These are phyloP conservation scores for Saprolegnia diclina DNA, from an alignment of 352 stramenopile genomes.

Conservation along the genomic window DNA sequence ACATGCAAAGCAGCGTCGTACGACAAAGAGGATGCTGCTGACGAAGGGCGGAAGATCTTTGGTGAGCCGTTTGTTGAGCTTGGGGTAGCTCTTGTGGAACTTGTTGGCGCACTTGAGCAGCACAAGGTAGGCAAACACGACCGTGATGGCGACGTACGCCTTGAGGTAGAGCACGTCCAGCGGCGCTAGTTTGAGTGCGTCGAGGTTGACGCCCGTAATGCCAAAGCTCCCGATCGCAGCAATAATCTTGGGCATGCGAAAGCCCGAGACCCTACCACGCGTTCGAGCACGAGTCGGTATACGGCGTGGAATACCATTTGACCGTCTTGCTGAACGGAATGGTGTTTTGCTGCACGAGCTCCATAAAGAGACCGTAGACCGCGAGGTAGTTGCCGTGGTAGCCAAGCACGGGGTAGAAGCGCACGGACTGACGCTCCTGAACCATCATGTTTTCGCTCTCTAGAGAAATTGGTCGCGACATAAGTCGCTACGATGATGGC, in stretches of 20 bases:
- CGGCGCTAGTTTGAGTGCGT: conserved; percentile 22
- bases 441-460: conserved; percentile 50
- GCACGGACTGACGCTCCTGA: conserved; percentile 45
- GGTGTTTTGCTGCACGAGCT: conserved; percentile 58
- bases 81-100: conserved; percentile 49
- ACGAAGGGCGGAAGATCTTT: conserved; percentile 50
- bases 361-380: conserved; percentile 37
- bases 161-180: conserved; percentile 33
- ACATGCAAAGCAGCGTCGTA: background rate
- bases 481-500: conserved; percentile 7
- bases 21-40: conserved; percentile 52
- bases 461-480: conserved; percentile 26
- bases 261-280: conserved; percentile 14
- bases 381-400: conserved; percentile 51
- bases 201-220: conserved; percentile 34
- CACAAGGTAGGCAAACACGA: conserved; percentile 41
- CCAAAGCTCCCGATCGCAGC: conserved; percentile 34
- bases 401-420: conserved; percentile 38
- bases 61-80: conserved; percentile 47
- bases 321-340: conserved; percentile 51
- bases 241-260: conserved; percentile 43
- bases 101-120: conserved; percentile 65
- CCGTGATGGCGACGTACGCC: conserved; percentile 30
- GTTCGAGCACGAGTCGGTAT: background rate
- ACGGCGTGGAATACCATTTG: conserved; percentile 38